These are phyloP conservation scores for Kuraishia cidri DNA, from an alignment of 805 yeast species.

Conservation along the genomic window DNA sequence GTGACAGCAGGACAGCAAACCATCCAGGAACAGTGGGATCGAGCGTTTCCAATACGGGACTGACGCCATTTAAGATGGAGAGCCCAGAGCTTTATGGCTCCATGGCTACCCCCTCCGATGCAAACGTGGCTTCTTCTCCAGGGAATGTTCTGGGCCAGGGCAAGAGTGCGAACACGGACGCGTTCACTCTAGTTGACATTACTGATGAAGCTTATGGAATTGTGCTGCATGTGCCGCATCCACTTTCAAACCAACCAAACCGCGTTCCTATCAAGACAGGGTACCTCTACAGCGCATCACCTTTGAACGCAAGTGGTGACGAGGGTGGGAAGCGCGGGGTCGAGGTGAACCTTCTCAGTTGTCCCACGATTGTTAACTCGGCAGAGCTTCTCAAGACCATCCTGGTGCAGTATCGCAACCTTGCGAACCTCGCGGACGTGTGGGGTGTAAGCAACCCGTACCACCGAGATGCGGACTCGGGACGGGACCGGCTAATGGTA, in stretches of 20 bases:
- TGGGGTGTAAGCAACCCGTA: slow-evolving; percentile 15
- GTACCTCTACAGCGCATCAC: slow-evolving; percentile 37
- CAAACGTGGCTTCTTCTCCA: slow-evolving; percentile 4
- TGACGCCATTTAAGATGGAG: slow-evolving; percentile 4
- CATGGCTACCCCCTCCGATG: slow-evolving; percentile 4
- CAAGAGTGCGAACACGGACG: neutral
- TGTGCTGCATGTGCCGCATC: slow-evolving; percentile 50
- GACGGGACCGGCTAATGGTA: slow-evolving; percentile 24
- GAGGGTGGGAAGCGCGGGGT: slow-evolving; percentile 11
- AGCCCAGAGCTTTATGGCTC: slow-evolving; percentile 6
- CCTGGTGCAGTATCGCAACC: slow-evolving; percentile 51
- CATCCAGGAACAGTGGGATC: slow-evolving; percentile 15
- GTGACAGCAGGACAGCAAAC: neutral
- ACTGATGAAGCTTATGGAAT: slow-evolving; percentile 45
- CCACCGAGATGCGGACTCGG: slow-evolving; percentile 5
- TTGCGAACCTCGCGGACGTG: slow-evolving; percentile 34
- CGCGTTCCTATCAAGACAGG: slow-evolving; percentile 68
- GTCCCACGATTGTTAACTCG: slow-evolving; percentile 59
- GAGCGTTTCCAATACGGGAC: slow-evolving; percentile 10
- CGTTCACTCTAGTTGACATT: slow-evolving; percentile 31
- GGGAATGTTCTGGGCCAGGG: neutral
- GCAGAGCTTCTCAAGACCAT: slow-evolving; percentile 44
- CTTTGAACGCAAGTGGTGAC: neutral
- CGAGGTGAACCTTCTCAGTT: slow-evolving; percentile 64
- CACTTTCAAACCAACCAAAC: slow-evolving; percentile 62